These are phyloP conservation scores for Blastobotrys mokoenaii DNA, from an alignment of 805 yeast species.

Conservation along the genomic window DNA sequence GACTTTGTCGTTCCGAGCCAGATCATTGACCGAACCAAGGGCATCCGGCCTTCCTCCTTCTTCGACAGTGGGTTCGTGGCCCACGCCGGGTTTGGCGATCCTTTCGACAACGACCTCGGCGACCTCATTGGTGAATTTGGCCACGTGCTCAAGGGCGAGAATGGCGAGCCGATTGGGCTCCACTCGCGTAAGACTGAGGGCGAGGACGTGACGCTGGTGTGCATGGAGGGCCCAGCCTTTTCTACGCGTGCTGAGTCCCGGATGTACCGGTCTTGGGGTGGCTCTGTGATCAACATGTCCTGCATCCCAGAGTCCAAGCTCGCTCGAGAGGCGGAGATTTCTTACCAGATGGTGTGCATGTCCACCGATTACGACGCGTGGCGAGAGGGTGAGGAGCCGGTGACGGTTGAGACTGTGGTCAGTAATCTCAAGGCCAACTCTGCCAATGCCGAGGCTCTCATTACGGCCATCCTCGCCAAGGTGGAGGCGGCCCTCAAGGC, in stretches of 20 bases:
- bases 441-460: slow-evolving; percentile 73
- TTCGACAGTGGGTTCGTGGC: slow-evolving; percentile 93
- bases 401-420: slow-evolving; percentile 94
- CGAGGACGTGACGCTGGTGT: slow-evolving; percentile 74
- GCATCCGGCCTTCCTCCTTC: slow-evolving; percentile 81
- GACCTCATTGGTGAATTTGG: slow-evolving; percentile 52
- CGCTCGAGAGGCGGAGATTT: slow-evolving; percentile 94
- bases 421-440: slow-evolving; percentile 83
- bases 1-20: slow-evolving; percentile 97
- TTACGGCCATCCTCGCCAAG: slow-evolving; percentile 57
- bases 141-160: slow-evolving; percentile 48
- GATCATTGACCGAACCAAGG: slow-evolving; percentile 94
- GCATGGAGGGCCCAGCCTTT: slow-evolving; percentile 99
- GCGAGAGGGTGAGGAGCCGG: slow-evolving; percentile 93
- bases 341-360: slow-evolving; percentile 98
- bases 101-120: slow-evolving; percentile 73
- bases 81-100: slow-evolving; percentile 96
- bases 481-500: slow-evolving; percentile 49
- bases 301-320: slow-evolving; percentile 95
- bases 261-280: slow-evolving; percentile 82
- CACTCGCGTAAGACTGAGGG: slow-evolving; percentile 61
- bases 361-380: slow-evolving; percentile 98
- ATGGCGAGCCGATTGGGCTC: slow-evolving; percentile 39
- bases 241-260: slow-evolving; percentile 94
- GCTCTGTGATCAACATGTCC: slow-evolving; percentile 93